These are phyloP conservation scores for Phytophthora ramorum DNA, from an alignment of 352 stramenopile species.

Conservation along the genomic window DNA sequence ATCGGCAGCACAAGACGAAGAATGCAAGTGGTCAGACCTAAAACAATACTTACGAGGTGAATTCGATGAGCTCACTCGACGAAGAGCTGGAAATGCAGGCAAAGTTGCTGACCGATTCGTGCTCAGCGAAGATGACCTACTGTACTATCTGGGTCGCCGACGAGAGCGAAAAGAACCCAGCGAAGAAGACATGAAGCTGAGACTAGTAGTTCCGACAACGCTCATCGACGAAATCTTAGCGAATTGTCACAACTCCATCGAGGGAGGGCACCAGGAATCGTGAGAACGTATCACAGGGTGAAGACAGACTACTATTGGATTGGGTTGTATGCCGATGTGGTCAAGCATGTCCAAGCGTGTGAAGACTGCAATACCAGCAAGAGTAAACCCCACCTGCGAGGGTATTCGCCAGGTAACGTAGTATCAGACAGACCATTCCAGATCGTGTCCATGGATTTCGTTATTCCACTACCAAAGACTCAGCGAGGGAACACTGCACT, in stretches of 20 bases:
- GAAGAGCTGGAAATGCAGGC: background rate
- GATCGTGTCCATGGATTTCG: background rate
- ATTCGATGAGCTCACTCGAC: background rate
- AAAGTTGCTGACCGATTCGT: conserved; percentile 12
- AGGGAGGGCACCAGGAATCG: conserved; percentile 2
- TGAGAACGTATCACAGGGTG: conserved; percentile 2
- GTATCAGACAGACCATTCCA: background rate
- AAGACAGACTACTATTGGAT: conserved; percentile 13
- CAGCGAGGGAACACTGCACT: background rate
- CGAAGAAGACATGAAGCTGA: background rate
- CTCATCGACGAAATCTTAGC: conserved; percentile 11
- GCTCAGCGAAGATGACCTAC: background rate
- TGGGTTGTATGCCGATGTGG: conserved; percentile 8
- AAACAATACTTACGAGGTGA: background rate
- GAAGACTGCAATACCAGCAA: background rate
- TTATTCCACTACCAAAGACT: background rate
- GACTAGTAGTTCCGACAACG: conserved; percentile 7
- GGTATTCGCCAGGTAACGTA: conserved; percentile 8
- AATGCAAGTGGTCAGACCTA: conserved; percentile 2
- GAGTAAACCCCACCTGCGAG: background rate
- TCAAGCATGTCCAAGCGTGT: conserved; percentile 5
- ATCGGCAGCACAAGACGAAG: conserved; percentile 3
- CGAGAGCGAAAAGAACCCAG: background rate
- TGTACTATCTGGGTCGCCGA: background rate
- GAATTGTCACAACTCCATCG: conserved; percentile 7